Conservation (phyloP, 225 moss, liverwort and hornwort species). For the Thuidium tamariscinum region DNA sequence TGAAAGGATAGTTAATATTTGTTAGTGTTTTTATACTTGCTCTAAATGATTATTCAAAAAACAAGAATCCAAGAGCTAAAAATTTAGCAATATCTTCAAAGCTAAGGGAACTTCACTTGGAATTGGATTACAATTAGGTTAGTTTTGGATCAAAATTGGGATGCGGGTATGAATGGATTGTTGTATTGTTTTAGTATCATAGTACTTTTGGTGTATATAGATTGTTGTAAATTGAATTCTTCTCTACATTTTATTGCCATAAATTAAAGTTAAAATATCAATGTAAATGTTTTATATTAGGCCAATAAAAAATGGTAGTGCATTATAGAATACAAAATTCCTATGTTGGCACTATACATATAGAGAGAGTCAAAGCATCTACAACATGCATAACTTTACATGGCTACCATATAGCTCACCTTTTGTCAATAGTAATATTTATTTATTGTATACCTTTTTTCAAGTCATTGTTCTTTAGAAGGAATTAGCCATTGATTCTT, state of each 20-base stretch:
- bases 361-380: neutral
- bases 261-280: too few relatives aligned
- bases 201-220: neutral
- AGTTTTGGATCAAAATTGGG: neutral
- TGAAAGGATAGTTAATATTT: fast-evolving
- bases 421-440: neutral
- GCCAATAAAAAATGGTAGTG: neutral
- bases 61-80: fast-evolving
- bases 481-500: neutral
- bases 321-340: neutral
- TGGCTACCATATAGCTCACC: fast-evolving
- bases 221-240: neutral
- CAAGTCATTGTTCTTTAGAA: neutral
- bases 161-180: fast-evolving
- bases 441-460: neutral
- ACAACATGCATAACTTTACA: neutral
- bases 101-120: fast-evolving
- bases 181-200: neutral
- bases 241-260: neutral
- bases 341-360: fast-evolving
- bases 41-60: neutral
- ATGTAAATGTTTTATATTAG: neutral
- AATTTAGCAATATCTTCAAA: neutral
- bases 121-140: fast-evolving
- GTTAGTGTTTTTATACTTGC: fast-evolving